phyloP scores from a whole-genome alignment of 2,329 filamentous ascomycete species.

The Fusarium tanahbumbuense region DNA sequence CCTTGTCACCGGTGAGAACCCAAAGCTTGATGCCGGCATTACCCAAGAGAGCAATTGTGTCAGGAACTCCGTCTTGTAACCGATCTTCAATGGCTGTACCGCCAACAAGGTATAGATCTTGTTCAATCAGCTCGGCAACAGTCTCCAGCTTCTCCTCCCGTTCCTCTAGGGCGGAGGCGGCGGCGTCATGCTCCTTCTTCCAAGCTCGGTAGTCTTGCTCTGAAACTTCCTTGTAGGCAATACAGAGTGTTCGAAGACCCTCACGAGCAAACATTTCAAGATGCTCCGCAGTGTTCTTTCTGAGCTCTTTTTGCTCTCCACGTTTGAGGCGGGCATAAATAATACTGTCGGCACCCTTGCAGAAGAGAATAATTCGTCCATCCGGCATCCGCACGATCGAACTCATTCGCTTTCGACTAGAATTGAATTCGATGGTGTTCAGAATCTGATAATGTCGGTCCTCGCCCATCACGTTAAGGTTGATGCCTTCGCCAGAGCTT shows the following conservation, averaged over 20 bases:
- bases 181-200: slow-evolving; percentile 90
- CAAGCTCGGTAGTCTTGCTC: slow-evolving; percentile 88
- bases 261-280: slow-evolving; percentile 97
- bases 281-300: slow-evolving; percentile 87
- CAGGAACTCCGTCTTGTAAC: slow-evolving; percentile 94
- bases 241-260: slow-evolving; percentile 92
- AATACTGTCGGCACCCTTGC: slow-evolving; percentile 97
- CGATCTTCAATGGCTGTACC: slow-evolving; percentile 98
- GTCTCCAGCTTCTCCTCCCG: slow-evolving; percentile 94
- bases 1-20: slow-evolving; percentile 98
- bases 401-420: slow-evolving; percentile 96
- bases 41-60: slow-evolving; percentile 90
- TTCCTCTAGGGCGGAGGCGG: slow-evolving; percentile 83
- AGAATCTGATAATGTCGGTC: slow-evolving; percentile 88
- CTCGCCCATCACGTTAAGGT: slow-evolving; percentile 86
- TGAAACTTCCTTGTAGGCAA: slow-evolving; percentile 82
- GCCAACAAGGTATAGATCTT: slow-evolving; percentile 86
- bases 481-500: slow-evolving; percentile 80
- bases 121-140: slow-evolving; percentile 90
- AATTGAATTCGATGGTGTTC: slow-evolving; percentile 98
- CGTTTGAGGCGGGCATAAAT: slow-evolving; percentile 92
- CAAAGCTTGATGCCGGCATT: slow-evolving; percentile 97
- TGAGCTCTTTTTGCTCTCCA: slow-evolving; percentile 86
- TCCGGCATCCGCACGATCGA: slow-evolving; percentile 96
- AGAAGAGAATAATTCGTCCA: slow-evolving; percentile 88